Base-by-base conservation (phyloP, 1,284 basidiomycete genomes). In the Neonothopanus nambi region DNA sequence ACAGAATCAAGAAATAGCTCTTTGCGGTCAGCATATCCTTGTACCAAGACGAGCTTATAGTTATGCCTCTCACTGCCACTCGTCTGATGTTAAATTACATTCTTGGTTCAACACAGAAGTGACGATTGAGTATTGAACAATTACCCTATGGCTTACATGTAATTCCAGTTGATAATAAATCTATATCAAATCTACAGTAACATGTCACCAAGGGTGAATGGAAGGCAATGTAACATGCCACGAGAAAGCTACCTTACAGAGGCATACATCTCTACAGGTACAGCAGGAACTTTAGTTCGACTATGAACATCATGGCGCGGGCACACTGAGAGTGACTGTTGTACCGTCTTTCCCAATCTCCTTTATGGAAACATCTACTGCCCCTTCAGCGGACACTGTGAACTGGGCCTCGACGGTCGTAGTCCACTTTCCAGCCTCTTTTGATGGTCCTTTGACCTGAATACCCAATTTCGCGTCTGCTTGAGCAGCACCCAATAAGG, bases 401-500 rank as follows among this genome's bases (percentile, higher is more conserved):
- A 51, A 17, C 17, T 38, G 42, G n/a, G 51, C 55, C 18, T 56
- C 37, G 12, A 52, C 51, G 17, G 55, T 52, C n/a, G 55, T 52
- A 7, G 49, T 51, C 54, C 54, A 56, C 37, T 56, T 56, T 17
- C 54, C 54, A 37, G 46, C 44, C n/a, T 42, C 46, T 23, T 51
- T 48, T 7, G 48, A 42, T 28, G 26, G 33, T 5, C 48, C 48
- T 9, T 45, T 50, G 12, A 39, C 39, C 24, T 53, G 35, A 20
- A 54, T 51, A 17, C 56, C 56, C 26, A 57, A 47, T 12, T 77
- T 74, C 38, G 83, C 78, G 7, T 77, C 72, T 15, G 84, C 64
- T 23, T 72, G 69, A 43, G 91, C 64, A 35, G 80, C 76, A 13
- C 83, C 82, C 23, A 91, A 67, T 39, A 80, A 74, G 1, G 69